Percentiles rank a stretch among this genome's conserved stretches.
These are phyloP conservation scores for Colletotrichum sp. DNA, from an alignment of 2,329 filamentous ascomycete genomes.

Conservation along the genomic window DNA sequence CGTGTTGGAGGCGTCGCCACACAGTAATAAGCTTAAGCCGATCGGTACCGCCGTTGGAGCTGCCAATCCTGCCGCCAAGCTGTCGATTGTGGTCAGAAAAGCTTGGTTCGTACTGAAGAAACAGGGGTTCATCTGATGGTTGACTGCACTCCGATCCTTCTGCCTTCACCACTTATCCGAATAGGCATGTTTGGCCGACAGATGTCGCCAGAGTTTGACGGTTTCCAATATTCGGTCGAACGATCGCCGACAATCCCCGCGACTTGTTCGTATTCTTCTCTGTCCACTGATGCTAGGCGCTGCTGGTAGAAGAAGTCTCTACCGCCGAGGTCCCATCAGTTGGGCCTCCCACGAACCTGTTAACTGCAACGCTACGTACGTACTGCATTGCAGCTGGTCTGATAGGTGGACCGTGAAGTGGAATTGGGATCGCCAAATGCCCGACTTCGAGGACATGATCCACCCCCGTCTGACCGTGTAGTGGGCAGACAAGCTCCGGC, in stretches of 20 bases:
- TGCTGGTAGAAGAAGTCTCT: not conserved
- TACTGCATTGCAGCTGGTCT: not conserved
- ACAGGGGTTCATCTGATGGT: not conserved
- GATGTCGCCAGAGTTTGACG: not conserved
- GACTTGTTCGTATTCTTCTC: not conserved
- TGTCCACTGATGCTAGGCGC: not conserved
- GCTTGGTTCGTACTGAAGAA: not conserved
- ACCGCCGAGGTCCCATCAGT: not conserved
- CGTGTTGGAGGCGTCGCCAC: not conserved
- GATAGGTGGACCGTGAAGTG: not conserved
- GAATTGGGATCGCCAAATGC: not conserved
- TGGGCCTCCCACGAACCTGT: not conserved
- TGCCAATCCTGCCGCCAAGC: not conserved
- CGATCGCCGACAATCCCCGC: not conserved
- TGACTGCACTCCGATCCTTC: not conserved
- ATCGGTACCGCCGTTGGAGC: not conserved
- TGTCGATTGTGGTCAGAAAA: not conserved
- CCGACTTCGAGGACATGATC: not conserved
- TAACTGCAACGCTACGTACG: not conserved
- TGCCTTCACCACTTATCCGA: not conserved
- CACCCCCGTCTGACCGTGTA: not conserved
- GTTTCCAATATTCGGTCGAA: not conserved
- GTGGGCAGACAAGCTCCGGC: not conserved
- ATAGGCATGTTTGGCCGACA: not conserved
- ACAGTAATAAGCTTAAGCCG: not conserved